phyloP scores from a whole-genome alignment of 257 asterid species.

The Striga asiatica region DNA sequence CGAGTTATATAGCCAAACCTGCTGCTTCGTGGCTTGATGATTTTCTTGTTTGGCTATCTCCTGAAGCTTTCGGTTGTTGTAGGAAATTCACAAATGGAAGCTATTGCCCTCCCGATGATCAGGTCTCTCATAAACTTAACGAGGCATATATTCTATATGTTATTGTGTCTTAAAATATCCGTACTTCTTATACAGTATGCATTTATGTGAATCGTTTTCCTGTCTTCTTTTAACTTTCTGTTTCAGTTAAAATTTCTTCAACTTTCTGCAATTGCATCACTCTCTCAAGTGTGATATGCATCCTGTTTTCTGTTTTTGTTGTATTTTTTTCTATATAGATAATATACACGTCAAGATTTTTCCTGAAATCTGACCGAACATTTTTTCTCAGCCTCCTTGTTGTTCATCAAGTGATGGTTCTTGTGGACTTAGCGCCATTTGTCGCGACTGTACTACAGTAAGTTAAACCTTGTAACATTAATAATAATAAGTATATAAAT shows the following conservation, averaged over 20 bases:
- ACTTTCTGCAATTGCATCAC: too few relatives aligned
- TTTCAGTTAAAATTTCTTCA: too few relatives aligned
- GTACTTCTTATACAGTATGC: not conserved
- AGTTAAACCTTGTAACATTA: too few relatives aligned
- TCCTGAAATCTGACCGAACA: constrained; percentile 1
- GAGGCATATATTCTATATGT: not conserved
- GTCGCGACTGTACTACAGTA: constrained; percentile 98
- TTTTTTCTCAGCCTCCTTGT: constrained; percentile 85
- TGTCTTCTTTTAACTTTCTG: too few relatives aligned
- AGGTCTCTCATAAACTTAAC: constrained; percentile 32
- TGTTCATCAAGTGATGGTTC: constrained; percentile 55
- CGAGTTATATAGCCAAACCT: constrained; percentile 95
- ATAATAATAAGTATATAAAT: too few relatives aligned
- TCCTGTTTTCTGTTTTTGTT: not conserved
- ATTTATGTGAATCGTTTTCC: not conserved
- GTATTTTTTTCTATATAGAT: not conserved
- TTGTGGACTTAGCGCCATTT: constrained; percentile 57
- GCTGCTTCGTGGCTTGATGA: constrained; percentile 99
- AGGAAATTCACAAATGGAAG: constrained; percentile 79
- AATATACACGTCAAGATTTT: not conserved
- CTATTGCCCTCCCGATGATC: constrained; percentile 94
- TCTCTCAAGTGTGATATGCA: too few relatives aligned
- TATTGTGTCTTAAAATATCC: not conserved
- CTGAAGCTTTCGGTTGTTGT: constrained; percentile 98
- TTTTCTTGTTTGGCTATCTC: constrained; percentile 94